phyloP scores from a whole-genome alignment of 306 rosid species.

The Prunus fruticosa region DNA sequence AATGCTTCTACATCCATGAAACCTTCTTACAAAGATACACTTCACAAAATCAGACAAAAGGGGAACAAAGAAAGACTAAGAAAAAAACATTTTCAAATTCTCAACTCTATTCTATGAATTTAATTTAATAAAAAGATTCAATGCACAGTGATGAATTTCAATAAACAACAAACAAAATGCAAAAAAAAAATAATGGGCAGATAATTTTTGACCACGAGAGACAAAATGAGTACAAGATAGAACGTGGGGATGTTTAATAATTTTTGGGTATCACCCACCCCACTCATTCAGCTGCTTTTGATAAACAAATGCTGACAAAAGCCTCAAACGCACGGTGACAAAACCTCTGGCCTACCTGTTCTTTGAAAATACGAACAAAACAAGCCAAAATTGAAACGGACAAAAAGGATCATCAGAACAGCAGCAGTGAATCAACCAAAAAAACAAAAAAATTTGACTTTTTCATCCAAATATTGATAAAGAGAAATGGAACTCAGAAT shows the following conservation, averaged over 20 bases:
- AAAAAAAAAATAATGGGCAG: not conserved
- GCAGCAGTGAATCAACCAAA: conserved; percentile 13
- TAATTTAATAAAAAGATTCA: not conserved
- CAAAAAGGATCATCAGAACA: not conserved
- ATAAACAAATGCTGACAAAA: not conserved
- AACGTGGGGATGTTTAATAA: conserved; percentile 28
- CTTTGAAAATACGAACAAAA: conserved; percentile 15
- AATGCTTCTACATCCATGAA: conserved; percentile 29
- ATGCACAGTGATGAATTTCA: not conserved
- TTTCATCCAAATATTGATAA: not conserved
- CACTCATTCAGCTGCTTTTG: conserved; percentile 2
- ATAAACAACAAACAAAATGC: not conserved
- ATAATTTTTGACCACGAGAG: not conserved
- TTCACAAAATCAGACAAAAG: conserved; percentile 11
- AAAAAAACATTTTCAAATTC: not conserved
- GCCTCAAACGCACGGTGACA: conserved; percentile 3
- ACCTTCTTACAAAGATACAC: conserved; percentile 31
- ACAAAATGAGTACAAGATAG: conserved; percentile 16
- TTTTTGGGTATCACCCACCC: conserved; percentile 18
- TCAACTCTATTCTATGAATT: not conserved
- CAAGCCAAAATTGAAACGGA: not conserved
- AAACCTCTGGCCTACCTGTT: conserved; percentile 4
- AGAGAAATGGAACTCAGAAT: not conserved
- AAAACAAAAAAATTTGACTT: not conserved
- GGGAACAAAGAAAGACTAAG: not conserved